Evolutionary conservation across 2,329 filamentous ascomycete species (phyloP).

Genomic region (Ascomycota sp.): DNA sequence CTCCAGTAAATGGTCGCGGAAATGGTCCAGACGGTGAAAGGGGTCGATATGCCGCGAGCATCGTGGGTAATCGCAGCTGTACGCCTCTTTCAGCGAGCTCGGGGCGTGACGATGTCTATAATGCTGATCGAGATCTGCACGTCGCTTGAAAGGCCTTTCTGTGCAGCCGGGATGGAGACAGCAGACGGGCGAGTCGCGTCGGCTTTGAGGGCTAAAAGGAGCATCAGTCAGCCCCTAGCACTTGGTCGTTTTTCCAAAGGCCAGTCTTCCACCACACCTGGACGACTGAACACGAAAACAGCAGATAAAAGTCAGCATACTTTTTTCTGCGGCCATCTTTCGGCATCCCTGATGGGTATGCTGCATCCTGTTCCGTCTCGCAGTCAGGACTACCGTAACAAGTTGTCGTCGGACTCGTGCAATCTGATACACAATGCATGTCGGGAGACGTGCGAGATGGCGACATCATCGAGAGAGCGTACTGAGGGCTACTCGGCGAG

Average conservation of each 20-base stretch:
- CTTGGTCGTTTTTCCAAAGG: too few relatives aligned
- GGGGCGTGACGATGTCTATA: constrained; percentile 25
- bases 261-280: too few relatives aligned
- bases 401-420: background rate
- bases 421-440: too few relatives aligned
- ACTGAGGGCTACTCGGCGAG: too few relatives aligned
- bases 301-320: background rate
- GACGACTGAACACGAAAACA: too few relatives aligned
- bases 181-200: constrained; percentile 13
- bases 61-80: constrained; percentile 29
- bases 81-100: constrained; percentile 19
- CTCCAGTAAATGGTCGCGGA: constrained; percentile 33
- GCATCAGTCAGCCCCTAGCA: too few relatives aligned
- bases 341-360: background rate
- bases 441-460: too few relatives aligned
- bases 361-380: constrained; percentile 2
- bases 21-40: constrained; percentile 35
- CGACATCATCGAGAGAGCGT: too few relatives aligned
- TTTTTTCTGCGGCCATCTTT: background rate
- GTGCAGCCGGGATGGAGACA: constrained; percentile 22
- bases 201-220: background rate
- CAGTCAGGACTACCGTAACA: background rate
- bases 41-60: constrained; percentile 24
- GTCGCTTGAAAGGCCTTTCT: constrained; percentile 25
- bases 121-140: constrained; percentile 34